These are phyloP conservation scores for Pistacia atlantica DNA, from an alignment of 345 rosid species.

Conservation along the genomic window DNA sequence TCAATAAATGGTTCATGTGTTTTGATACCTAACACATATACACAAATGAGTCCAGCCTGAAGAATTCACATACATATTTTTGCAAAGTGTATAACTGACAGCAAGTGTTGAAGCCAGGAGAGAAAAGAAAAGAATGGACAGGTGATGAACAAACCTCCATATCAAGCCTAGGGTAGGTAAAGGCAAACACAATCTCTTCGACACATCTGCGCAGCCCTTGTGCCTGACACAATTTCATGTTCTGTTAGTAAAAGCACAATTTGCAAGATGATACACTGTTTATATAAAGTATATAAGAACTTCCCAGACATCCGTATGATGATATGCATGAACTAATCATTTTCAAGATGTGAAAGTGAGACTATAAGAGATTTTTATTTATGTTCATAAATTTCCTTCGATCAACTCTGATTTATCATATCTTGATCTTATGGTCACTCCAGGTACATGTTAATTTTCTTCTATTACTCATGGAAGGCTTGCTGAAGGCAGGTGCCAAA, in stretches of 20 bases:
- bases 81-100: neutral
- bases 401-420: neutral
- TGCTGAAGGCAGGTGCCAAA: neutral
- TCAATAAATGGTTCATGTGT: slow-evolving; percentile 95
- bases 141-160: slow-evolving; percentile 67
- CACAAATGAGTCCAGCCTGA: slow-evolving; percentile 17
- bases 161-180: slow-evolving; percentile 91
- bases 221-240: slow-evolving; percentile 38
- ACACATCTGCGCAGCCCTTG: slow-evolving; percentile 73
- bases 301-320: neutral
- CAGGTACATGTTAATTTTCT: neutral
- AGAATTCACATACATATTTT: neutral
- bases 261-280: slow-evolving; percentile 15
- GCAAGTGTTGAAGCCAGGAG: neutral
- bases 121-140: neutral
- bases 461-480: neutral
- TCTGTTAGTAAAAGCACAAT: neutral
- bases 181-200: slow-evolving; percentile 87
- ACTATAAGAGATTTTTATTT: neutral
- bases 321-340: neutral
- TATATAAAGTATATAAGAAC: neutral
- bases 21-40: slow-evolving; percentile 68
- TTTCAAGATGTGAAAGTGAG: neutral
- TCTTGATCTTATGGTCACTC: neutral
- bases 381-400: neutral